A percentile compares a stretch with the other conserved stretches of the same genome.
phyloP scores from a whole-genome alignment of 2,329 filamentous ascomycete species.

The Zopfia rhizophila region DNA sequence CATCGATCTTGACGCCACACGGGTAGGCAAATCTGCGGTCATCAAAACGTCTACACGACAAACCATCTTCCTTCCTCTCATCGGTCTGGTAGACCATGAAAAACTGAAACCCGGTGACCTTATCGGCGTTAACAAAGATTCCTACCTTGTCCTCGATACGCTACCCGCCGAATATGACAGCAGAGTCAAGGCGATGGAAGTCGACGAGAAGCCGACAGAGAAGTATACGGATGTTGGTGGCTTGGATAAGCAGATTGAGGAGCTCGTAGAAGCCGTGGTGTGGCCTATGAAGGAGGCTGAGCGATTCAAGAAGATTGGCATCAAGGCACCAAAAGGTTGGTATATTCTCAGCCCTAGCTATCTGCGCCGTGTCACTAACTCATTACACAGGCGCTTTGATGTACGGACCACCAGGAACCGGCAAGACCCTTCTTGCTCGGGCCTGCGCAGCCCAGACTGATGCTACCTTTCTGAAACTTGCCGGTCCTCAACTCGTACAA shows the following conservation, averaged over 20 bases:
- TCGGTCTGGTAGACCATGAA: conserved; percentile 95
- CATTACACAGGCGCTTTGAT: conserved; percentile 78
- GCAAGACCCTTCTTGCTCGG: conserved; percentile 91
- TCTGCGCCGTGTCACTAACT: conserved; percentile 25
- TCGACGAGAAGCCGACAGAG: conserved; percentile 99
- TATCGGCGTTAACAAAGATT: conserved; percentile 99
- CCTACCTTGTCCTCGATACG: conserved; percentile 95
- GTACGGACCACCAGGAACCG: conserved; percentile 93
- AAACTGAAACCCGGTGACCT: conserved; percentile 94
- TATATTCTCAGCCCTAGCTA: background rate
- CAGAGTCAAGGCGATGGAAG: conserved; percentile 99
- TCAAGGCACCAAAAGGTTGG: conserved; percentile 96
- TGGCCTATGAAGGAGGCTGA: conserved; percentile 99
- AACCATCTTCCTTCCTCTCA: conserved; percentile 97
- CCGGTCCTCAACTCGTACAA: conserved; percentile 95
- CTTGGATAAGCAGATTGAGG: conserved; percentile 98
- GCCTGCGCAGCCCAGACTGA: conserved; percentile 98
- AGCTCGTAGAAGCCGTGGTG: conserved; percentile 96
- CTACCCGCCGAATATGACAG: conserved; percentile 98
- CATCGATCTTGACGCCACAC: conserved; percentile 95
- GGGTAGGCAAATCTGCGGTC: conserved; percentile 97
- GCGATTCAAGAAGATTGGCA: conserved; percentile 99
- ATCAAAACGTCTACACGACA: conserved; percentile 99
- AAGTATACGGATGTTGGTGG: conserved; percentile 99
- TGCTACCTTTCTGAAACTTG: conserved; percentile 97